Evolutionary conservation across 208 protist genomes (phyloP).

Genomic region (Vickermania ingenoplastis): DNA sequence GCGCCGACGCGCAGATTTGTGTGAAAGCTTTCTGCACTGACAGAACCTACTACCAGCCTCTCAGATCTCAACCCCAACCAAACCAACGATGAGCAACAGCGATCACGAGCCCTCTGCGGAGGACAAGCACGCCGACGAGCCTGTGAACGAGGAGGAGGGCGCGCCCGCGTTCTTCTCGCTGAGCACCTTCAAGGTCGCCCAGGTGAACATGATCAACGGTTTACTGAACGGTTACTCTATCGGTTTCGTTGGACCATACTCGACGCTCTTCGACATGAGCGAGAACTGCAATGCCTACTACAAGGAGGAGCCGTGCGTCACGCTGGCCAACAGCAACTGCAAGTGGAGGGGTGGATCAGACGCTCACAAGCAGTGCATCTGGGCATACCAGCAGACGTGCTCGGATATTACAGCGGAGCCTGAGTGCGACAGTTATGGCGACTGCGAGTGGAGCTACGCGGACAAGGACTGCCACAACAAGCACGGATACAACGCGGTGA

Average conservation of each 20-base stretch:
- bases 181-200: constrained; percentile 18
- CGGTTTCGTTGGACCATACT: constrained; percentile 25
- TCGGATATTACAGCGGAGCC: background rate
- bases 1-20: too few relatives aligned
- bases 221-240: constrained; percentile 20
- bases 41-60: background rate
- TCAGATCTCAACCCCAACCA: background rate
- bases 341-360: too few relatives aligned
- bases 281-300: constrained; percentile 18
- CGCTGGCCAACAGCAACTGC: constrained; percentile 6
- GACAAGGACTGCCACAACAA: constrained; percentile 18
- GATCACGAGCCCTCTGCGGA: too few relatives aligned
- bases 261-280: constrained; percentile 12
- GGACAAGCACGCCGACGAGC: background rate
- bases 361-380: constrained; percentile 2
- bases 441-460: background rate
- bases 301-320: background rate
- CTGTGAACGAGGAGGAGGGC: background rate
- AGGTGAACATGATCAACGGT: constrained; percentile 22
- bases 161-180: background rate
- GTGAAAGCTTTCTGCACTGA: too few relatives aligned
- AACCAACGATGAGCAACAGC: background rate
- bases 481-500: constrained; percentile 26
- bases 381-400: background rate
- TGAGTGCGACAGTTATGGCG: constrained; percentile 5